phyloP scores from a whole-genome alignment of 2,329 filamentous ascomycete genomes.

The Helminthosporium solani region DNA sequence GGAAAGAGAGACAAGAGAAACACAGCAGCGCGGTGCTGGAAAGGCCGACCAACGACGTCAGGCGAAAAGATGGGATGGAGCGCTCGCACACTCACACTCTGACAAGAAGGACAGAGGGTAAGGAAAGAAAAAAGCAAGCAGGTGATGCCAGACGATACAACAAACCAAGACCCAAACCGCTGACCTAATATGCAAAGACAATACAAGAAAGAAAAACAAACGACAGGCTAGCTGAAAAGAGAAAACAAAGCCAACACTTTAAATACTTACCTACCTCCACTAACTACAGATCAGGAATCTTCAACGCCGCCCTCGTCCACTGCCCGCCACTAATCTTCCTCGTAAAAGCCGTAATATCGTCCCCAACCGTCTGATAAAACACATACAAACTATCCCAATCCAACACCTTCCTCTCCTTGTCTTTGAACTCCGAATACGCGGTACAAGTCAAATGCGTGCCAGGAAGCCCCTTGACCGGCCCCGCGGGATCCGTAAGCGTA shows the following conservation, averaged over 20 bases:
- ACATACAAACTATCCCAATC: conserved; percentile 33
- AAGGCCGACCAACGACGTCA: too few relatives aligned
- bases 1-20: too few relatives aligned
- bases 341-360: conserved; percentile 35
- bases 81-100: too few relatives aligned
- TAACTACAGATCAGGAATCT: background rate
- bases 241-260: background rate
- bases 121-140: too few relatives aligned
- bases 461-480: conserved; percentile 32
- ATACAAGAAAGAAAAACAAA: background rate
- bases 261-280: too few relatives aligned
- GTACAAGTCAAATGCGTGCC: conserved; percentile 46
- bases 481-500: conserved; percentile 30
- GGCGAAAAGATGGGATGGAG: too few relatives aligned
- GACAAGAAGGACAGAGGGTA: too few relatives aligned
- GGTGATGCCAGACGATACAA: too few relatives aligned
- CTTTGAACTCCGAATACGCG: conserved; percentile 24
- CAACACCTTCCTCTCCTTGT: conserved; percentile 12
- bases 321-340: conserved; percentile 25
- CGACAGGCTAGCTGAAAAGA: too few relatives aligned
- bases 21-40: too few relatives aligned
- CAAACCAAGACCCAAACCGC: too few relatives aligned
- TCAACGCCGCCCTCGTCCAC: conserved; percentile 25
- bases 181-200: background rate
- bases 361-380: conserved; percentile 32